A percentile compares a stretch with the other conserved stretches of the same genome.
phyloP scores from a whole-genome alignment of 2,329 filamentous ascomycete genomes.

The Diplocarpon rosae region DNA sequence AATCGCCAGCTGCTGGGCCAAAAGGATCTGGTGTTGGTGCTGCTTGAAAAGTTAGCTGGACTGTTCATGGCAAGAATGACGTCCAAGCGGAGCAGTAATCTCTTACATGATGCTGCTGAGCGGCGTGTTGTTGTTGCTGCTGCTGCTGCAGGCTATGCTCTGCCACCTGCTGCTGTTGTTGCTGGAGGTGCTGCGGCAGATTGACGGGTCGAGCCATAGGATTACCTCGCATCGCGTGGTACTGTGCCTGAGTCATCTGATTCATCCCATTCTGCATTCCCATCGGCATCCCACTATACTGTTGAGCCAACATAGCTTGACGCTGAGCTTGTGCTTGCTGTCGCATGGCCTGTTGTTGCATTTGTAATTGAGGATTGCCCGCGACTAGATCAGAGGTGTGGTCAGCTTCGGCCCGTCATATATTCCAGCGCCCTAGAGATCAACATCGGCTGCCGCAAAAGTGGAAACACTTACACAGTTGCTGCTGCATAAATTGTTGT shows the following conservation, averaged over 20 bases:
- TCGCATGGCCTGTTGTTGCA: slow-evolving; percentile 27
- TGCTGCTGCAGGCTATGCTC: slow-evolving; percentile 31
- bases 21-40: slow-evolving; percentile 28
- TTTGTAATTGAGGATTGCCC: slow-evolving; percentile 2
- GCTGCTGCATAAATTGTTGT: slow-evolving; percentile 24
- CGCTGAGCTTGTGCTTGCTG: slow-evolving; percentile 30
- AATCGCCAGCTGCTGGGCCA: slow-evolving; percentile 38
- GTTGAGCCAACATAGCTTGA: slow-evolving; percentile 44
- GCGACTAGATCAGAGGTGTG: slow-evolving; percentile 1
- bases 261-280: slow-evolving; percentile 44
- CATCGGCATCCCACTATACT: slow-evolving; percentile 41
- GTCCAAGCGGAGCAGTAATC: no score
- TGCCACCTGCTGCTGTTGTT: slow-evolving; percentile 28
- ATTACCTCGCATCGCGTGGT: slow-evolving; percentile 37
- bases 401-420: slow-evolving; percentile 4
- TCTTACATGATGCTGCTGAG: no score
- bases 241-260: slow-evolving; percentile 40
- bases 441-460: not conserved
- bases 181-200: slow-evolving; percentile 35
- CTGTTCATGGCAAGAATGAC: no score
- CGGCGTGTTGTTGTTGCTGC: slow-evolving; percentile 25
- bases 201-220: slow-evolving; percentile 34
- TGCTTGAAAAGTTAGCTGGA: slow-evolving; percentile 14
- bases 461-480: slow-evolving; percentile 22
- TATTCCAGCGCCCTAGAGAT: not conserved